phyloP scores from a whole-genome alignment of 169 alveolate genomes.

The Haemoproteus tartakovskyi region DNA sequence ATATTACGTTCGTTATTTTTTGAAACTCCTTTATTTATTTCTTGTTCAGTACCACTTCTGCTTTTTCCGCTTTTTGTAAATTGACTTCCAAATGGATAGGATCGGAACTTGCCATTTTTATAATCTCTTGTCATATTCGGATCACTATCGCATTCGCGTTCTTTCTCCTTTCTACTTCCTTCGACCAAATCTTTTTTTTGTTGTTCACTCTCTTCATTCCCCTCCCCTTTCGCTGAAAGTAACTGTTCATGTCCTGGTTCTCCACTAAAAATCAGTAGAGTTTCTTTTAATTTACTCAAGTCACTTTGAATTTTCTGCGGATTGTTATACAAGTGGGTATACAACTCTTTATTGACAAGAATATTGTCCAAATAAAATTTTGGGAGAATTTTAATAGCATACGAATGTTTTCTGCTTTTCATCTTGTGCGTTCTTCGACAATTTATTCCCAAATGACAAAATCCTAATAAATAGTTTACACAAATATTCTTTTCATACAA shows the following conservation, averaged over 20 bases:
- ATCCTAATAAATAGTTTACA: slow-evolving; percentile 78
- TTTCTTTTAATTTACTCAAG: slow-evolving; percentile 45
- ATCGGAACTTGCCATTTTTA: too few relatives aligned
- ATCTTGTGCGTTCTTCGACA: slow-evolving; percentile 72
- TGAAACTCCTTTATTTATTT: too few relatives aligned
- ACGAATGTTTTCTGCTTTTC: slow-evolving; percentile 23
- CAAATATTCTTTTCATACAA: slow-evolving; percentile 68
- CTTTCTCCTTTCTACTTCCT: too few relatives aligned
- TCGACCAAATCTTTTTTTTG: too few relatives aligned
- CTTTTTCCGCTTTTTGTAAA: too few relatives aligned
- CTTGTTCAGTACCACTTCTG: too few relatives aligned
- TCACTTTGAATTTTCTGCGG: slow-evolving; percentile 7
- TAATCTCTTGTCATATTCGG: too few relatives aligned
- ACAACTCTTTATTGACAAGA: slow-evolving; percentile 17
- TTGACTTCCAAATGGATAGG: too few relatives aligned
- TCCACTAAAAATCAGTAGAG: slow-evolving; percentile 41
- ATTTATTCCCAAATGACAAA: slow-evolving; percentile 78
- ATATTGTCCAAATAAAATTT: slow-evolving; percentile 34
- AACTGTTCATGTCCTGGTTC: slow-evolving; percentile 17
- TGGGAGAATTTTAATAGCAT: slow-evolving; percentile 26
- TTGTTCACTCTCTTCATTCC: background rate
- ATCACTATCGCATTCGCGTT: too few relatives aligned
- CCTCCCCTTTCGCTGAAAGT: background rate
- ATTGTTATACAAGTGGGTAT: slow-evolving; percentile 26
- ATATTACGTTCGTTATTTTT: too few relatives aligned